These are phyloP conservation scores for Lithospermum erythrorhizon DNA, from an alignment of 257 asterid genomes.

Conservation along the genomic window DNA sequence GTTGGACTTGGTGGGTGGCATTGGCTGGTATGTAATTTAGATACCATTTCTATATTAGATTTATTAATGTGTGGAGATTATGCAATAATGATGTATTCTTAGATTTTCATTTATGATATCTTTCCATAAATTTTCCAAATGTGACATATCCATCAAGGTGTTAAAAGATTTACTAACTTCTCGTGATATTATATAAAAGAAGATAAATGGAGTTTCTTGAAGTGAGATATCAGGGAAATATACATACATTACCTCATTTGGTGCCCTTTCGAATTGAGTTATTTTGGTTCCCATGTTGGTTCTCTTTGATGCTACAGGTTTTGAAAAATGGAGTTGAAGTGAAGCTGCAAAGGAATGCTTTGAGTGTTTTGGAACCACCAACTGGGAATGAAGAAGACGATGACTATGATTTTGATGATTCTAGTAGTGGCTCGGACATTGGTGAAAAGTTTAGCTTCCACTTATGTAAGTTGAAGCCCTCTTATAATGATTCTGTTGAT, in stretches of 20 bases:
- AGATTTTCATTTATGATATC: too few species aligned
- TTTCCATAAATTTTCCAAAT: too few species aligned
- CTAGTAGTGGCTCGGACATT: constrained; percentile 73
- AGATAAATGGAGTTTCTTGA: too few species aligned
- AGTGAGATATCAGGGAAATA: background rate
- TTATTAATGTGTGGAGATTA: background rate
- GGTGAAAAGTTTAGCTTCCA: constrained; percentile 46
- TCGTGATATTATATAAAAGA: too few species aligned
- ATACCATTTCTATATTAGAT: background rate
- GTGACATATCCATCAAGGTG: background rate
- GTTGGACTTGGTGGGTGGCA: constrained; percentile 99
- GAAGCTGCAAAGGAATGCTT: constrained; percentile 87
- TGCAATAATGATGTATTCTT: too few species aligned
- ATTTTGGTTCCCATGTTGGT: background rate
- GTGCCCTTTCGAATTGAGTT: background rate
- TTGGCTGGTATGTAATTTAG: constrained; percentile 67
- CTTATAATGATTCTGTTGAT: background rate
- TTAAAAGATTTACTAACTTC: too few species aligned
- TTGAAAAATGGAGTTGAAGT: constrained; percentile 93
- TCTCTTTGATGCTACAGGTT: constrained; percentile 33
- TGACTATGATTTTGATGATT: constrained; percentile 60
- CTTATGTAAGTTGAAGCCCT: constrained; percentile 42
- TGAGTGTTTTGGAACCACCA: constrained; percentile 86
- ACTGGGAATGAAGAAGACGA: constrained; percentile 78
- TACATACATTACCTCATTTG: background rate